These are phyloP conservation scores for Xerophyta viscosa DNA, from an alignment of 106 monocot genomes.

Conservation along the genomic window DNA sequence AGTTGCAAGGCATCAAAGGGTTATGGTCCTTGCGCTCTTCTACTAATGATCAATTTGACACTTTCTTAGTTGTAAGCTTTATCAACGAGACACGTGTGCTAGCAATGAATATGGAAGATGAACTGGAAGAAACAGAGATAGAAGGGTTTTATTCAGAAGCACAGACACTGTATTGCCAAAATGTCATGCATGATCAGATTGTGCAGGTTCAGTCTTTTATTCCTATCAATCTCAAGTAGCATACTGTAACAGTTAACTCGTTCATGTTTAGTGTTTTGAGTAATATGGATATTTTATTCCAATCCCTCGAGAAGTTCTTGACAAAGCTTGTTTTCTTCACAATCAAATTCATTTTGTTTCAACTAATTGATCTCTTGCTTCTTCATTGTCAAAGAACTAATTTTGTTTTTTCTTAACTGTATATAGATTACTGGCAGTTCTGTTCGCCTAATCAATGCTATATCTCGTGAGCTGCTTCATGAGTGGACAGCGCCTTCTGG, in stretches of 20 bases:
- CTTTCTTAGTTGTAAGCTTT: conserved; percentile 95
- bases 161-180: conserved; percentile 93
- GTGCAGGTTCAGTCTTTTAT: conserved; percentile 44
- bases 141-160: conserved; percentile 86
- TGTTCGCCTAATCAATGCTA: conserved; percentile 74
- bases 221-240: background rate
- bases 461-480: conserved; percentile 77
- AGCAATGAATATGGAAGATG: conserved; percentile 98
- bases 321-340: too few relatives aligned
- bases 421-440: conserved; percentile 83
- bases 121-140: conserved; percentile 97
- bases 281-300: too few relatives aligned
- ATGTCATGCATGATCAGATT: conserved; percentile 83
- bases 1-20: conserved; percentile 98
- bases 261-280: background rate
- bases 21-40: conserved; percentile 84
- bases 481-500: conserved; percentile 81
- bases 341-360: too few relatives aligned
- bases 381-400: background rate
- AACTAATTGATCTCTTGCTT: background rate
- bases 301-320: too few relatives aligned
- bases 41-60: conserved; percentile 73
- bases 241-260: conserved; percentile 1
- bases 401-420: background rate
- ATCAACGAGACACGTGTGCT: conserved; percentile 91